Base-by-base conservation (phyloP, 352 stramenopile species). In the Elongisporangium senticosum region DNA sequence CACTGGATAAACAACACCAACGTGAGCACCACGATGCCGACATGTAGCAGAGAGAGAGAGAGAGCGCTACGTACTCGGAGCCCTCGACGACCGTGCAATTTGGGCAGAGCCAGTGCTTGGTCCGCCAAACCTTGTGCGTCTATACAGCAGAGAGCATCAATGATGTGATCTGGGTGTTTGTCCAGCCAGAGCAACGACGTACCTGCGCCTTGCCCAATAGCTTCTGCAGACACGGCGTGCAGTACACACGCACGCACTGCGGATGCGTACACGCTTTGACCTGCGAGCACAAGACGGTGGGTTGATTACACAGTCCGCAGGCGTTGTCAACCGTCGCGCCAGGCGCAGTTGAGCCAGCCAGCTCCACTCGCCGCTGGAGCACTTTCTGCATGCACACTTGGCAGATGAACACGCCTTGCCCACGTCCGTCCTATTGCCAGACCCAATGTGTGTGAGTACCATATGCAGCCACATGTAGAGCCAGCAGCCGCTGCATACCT, bases 321-420 rank as follows among this genome's bases (percentile, higher is more conserved):
- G 74, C 67, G 14, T 66, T 68, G 40, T 63, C 63, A 20, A 70
- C 51, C 3, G 40, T 49, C 17, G 63, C 63, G 49, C 63, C 57
- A 1, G 54, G 40, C 6, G 53, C 64, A 17, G 33, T 33, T 10
- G 49, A 39, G 8, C 33, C 28, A 20, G 64, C 56, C 11, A 23
- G 50, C 19, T 71, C 13, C 10, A 86, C 40, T 4, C 73, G 71
- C 4, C 68, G 61, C 48, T 79, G 55, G 13, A 90, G 63, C 6
- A 87, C 64, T 4, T 65, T 67, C 49, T 88, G 76, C 56, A 90
- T 56, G 23, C 80, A 90, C n/a, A 86, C 69, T 52, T 83, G 83
- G 68, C 80, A 90, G 8, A 87, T 65, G 54, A 79, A 61, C 10
- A 90, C 68, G 28, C 59, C 23, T n/a, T 70, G 50, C 2, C 76